Percentiles rank a stretch among this genome's conserved stretches.
phyloP scores from a whole-genome alignment of 2,329 filamentous ascomycete genomes.

The Clathrospora elynae region DNA sequence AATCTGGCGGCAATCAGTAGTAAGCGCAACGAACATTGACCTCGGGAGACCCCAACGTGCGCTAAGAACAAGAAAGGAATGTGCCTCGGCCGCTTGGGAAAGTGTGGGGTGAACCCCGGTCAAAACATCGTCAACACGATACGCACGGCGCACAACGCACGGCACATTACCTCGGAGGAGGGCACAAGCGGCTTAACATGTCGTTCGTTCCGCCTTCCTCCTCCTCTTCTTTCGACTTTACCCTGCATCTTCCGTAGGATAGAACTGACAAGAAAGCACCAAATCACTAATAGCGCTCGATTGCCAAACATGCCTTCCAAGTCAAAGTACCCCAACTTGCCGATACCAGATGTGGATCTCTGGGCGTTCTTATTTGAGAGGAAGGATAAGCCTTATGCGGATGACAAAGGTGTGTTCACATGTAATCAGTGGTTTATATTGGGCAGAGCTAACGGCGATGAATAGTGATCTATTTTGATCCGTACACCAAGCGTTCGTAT shows the following conservation, averaged over 20 bases:
- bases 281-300: constrained; percentile 13
- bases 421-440: neutral
- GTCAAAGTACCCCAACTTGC: constrained; percentile 67
- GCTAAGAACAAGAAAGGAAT: constrained; percentile 23
- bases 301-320: constrained; percentile 67
- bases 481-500: constrained; percentile 70
- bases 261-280: constrained; percentile 2
- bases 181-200: constrained; percentile 14
- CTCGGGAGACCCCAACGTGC: constrained; percentile 21
- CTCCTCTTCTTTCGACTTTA: constrained; percentile 10
- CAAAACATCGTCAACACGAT: constrained; percentile 23
- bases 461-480: constrained; percentile 77
- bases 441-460: constrained; percentile 10
- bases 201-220: constrained; percentile 9
- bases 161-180: constrained; percentile 19
- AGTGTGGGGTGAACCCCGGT: constrained; percentile 24
- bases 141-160: constrained; percentile 13
- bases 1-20: no score
- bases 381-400: constrained; percentile 67
- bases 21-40: constrained; percentile 20
- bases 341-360: constrained; percentile 75
- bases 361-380: constrained; percentile 80
- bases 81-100: constrained; percentile 25
- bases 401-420: constrained; percentile 68
- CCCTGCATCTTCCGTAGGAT: constrained; percentile 8